Evolutionary conservation across 179 eudicot species (phyloP).

Genomic region (Silene noctiflora): DNA sequence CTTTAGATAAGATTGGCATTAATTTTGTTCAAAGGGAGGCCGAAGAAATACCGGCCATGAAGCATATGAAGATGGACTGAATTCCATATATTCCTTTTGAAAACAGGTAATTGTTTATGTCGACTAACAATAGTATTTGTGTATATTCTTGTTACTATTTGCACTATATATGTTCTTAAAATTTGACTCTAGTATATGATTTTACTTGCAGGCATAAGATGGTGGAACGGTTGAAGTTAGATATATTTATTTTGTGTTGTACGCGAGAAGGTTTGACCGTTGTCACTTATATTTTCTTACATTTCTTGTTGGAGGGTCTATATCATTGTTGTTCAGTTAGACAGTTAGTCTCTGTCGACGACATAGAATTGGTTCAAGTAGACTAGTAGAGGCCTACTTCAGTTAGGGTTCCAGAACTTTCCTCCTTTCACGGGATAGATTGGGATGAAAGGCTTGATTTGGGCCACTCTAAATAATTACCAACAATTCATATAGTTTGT

Average conservation of each 20-base stretch:
- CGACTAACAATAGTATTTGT: neutral
- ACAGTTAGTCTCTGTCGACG: too few relatives aligned
- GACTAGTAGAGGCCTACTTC: too few relatives aligned
- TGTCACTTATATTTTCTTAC: conserved; percentile 33
- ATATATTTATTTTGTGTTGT: conserved; percentile 76
- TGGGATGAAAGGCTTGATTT: too few relatives aligned
- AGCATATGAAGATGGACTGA: conserved; percentile 98
- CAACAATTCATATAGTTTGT: too few relatives aligned
- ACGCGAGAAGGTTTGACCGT: too few relatives aligned
- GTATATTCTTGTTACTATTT: neutral
- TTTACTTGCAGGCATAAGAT: conserved; percentile 46
- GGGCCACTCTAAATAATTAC: too few relatives aligned
- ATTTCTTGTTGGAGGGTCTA: too few relatives aligned
- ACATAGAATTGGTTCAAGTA: too few relatives aligned
- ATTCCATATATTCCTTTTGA: conserved; percentile 86
- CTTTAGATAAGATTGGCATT: conserved; percentile 93
- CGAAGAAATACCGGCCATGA: conserved; percentile 92
- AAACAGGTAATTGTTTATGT: conserved; percentile 45
- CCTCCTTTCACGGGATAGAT: too few relatives aligned
- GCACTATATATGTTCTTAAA: neutral
- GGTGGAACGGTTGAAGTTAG: conserved; percentile 77
- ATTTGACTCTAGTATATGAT: neutral
- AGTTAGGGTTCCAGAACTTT: too few relatives aligned
- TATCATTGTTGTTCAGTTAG: neutral
- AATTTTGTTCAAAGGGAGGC: conserved; percentile 94